These are phyloP conservation scores for Colletotrichum sp. DNA, from an alignment of 2,329 filamentous ascomycete genomes.

Conservation along the genomic window DNA sequence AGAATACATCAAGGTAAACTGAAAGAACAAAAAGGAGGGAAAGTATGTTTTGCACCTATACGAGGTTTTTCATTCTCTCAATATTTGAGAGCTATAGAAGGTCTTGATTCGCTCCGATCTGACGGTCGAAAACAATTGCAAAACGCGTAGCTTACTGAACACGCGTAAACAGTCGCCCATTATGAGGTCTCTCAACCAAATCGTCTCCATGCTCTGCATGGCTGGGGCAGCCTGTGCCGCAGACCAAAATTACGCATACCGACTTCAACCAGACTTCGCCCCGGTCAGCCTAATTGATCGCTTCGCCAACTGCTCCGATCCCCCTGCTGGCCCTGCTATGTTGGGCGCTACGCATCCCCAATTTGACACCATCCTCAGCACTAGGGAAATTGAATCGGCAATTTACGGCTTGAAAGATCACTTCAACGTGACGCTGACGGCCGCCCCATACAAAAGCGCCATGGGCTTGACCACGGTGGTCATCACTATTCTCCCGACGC, in stretches of 20 bases:
- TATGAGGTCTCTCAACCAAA: rapidly evolving
- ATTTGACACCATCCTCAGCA: conserved; percentile 49
- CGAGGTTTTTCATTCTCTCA: rapidly evolving
- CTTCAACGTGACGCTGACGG: conserved; percentile 43
- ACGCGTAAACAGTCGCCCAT: not conserved
- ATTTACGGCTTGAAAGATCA: conserved; percentile 44
- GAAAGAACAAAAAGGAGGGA: rapidly evolving
- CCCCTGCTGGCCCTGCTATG: conserved; percentile 32
- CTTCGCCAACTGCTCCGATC: conserved; percentile 39
- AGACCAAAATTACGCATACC: too few species aligned
- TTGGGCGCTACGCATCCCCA: conserved; percentile 29
- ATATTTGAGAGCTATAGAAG: rapidly evolving
- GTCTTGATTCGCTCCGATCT: rapidly evolving
- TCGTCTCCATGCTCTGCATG: not conserved
- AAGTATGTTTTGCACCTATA: not conserved
- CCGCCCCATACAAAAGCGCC: conserved; percentile 45
- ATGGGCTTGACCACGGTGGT: conserved; percentile 43
- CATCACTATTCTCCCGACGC: conserved; percentile 38
- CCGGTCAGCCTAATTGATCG: conserved; percentile 47
- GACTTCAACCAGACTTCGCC: not conserved
- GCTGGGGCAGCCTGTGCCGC: too few species aligned
- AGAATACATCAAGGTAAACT: rapidly evolving
- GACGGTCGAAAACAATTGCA: not conserved
- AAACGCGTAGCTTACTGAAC: not conserved
- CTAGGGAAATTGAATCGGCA: conserved; percentile 47